Evolutionary conservation across 1,284 basidiomycete genomes (phyloP).

Genomic region (Puccinia coronata): DNA sequence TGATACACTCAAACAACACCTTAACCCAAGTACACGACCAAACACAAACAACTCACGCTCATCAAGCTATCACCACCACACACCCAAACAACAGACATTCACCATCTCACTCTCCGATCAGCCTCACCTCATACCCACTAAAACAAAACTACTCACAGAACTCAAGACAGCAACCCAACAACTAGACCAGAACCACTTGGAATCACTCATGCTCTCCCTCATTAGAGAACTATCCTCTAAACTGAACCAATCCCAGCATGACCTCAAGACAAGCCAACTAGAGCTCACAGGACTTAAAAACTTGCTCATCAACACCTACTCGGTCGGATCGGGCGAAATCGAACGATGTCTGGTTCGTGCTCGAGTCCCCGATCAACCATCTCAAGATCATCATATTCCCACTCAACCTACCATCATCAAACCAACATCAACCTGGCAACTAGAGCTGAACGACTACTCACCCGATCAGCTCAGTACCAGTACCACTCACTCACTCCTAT

Average conservation of each 20-base stretch:
- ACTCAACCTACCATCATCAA: not conserved
- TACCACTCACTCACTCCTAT: not conserved
- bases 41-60: not conserved
- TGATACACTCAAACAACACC: not conserved
- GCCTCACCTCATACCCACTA: slow-evolving; percentile 3
- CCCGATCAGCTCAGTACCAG: not conserved
- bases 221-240: slow-evolving; percentile 21
- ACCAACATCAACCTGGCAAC: slow-evolving; percentile 10
- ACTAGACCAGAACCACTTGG: not conserved
- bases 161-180: not conserved
- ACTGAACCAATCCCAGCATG: slow-evolving; percentile 23
- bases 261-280: not conserved
- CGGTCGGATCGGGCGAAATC: slow-evolving; percentile 29
- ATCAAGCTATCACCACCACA: not conserved
- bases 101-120: not conserved
- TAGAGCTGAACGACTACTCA: not conserved
- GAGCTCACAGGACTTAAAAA: slow-evolving; percentile 6
- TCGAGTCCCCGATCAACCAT: slow-evolving; percentile 7
- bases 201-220: slow-evolving; percentile 28
- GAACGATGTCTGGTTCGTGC: slow-evolving; percentile 35
- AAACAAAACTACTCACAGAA: not conserved
- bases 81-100: not conserved
- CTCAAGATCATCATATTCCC: no score
- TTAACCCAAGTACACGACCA: no score
- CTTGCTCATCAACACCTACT: slow-evolving; percentile 27